A percentile compares a stretch with the other conserved stretches of the same genome.
Evolutionary conservation across 371 early-diverging fungal species (phyloP).

Genomic region (Coemansia sp.): DNA sequence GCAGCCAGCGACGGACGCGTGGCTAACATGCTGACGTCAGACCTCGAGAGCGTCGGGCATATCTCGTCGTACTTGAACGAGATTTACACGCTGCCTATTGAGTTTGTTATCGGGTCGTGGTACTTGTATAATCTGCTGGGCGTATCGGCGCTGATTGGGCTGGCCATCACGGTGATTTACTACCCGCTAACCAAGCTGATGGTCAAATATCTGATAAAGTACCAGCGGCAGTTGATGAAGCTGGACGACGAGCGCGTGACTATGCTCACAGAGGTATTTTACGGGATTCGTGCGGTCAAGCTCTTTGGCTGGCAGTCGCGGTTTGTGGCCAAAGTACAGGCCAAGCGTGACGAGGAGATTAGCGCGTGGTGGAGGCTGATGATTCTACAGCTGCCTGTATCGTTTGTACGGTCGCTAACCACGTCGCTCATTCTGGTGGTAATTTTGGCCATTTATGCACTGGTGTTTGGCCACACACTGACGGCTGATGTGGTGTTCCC

Average conservation of each 20-base stretch:
- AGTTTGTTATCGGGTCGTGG: conserved; percentile 60
- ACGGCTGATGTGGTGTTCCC: conserved; percentile 67
- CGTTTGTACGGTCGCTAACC: conserved; percentile 40
- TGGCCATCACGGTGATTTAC: conserved; percentile 60
- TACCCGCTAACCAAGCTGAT: conserved; percentile 64
- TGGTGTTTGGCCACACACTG: conserved; percentile 59
- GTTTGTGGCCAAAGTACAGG: conserved; percentile 52
- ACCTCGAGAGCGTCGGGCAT: conserved; percentile 65
- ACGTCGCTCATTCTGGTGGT: conserved; percentile 61
- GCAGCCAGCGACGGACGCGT: conserved; percentile 64
- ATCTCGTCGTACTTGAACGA: conserved; percentile 58
- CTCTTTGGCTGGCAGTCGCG: conserved; percentile 80
- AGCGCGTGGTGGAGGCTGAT: conserved; percentile 54
- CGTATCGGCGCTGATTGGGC: conserved; percentile 63
- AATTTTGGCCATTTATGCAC: conserved; percentile 66
- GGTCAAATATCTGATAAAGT: conserved; percentile 55
- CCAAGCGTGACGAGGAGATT: conserved; percentile 50
- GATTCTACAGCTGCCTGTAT: conserved; percentile 54
- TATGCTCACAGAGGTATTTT: conserved; percentile 63
- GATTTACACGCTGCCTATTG: conserved; percentile 58
- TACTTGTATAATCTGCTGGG: conserved; percentile 67
- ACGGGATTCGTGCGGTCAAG: conserved; percentile 75
- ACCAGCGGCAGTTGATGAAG: conserved; percentile 58
- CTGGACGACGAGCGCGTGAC: conserved; percentile 61
- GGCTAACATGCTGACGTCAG: conserved; percentile 86